These are phyloP conservation scores for Trichoderma gamsii DNA, from an alignment of 495 filamentous ascomycete species.

Conservation along the genomic window DNA sequence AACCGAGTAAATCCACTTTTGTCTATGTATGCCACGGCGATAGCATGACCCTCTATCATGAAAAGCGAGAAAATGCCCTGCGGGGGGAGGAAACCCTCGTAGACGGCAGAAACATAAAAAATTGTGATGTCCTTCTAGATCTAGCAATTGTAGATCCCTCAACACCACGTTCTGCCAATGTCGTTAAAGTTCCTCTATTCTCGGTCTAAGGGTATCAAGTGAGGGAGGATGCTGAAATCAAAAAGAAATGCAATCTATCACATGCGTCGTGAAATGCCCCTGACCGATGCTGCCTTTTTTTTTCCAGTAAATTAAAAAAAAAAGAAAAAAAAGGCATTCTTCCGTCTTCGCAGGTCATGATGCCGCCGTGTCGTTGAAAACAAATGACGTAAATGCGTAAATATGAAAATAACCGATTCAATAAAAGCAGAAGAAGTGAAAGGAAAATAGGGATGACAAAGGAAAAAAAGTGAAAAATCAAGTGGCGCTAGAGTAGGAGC, in stretches of 20 bases:
- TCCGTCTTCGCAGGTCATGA: conserved; percentile 18
- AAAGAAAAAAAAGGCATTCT: conserved; percentile 13
- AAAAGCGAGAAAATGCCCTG: conserved; percentile 36
- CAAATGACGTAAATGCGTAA: conserved; percentile 11
- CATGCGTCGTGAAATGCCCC: conserved; percentile 18
- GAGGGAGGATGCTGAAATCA: conserved; percentile 19
- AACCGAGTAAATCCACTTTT: conserved; percentile 54
- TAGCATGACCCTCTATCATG: conserved; percentile 36
- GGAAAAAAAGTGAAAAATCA: conserved; percentile 20
- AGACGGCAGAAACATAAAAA: conserved; percentile 27
- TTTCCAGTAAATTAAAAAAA: conserved; percentile 9
- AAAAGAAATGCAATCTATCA: conserved; percentile 22
- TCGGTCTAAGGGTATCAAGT: conserved; percentile 41
- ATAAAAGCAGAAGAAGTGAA: conserved; percentile 8
- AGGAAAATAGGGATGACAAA: conserved; percentile 9
- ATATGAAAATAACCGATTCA: conserved; percentile 17
- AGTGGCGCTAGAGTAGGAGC: conserved; percentile 20
- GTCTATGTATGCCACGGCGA: conserved; percentile 47
- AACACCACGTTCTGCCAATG: conserved; percentile 20
- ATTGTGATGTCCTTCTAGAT: conserved; percentile 30
- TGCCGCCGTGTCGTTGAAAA: conserved; percentile 17
- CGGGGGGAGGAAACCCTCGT: conserved; percentile 30
- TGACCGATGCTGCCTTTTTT: conserved; percentile 19
- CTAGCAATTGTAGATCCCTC: conserved; percentile 26
- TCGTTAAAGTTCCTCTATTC: conserved; percentile 18